Evolutionary conservation across 148 eudicot species (phyloP).

Genomic region (Euryodendron excelsum): DNA sequence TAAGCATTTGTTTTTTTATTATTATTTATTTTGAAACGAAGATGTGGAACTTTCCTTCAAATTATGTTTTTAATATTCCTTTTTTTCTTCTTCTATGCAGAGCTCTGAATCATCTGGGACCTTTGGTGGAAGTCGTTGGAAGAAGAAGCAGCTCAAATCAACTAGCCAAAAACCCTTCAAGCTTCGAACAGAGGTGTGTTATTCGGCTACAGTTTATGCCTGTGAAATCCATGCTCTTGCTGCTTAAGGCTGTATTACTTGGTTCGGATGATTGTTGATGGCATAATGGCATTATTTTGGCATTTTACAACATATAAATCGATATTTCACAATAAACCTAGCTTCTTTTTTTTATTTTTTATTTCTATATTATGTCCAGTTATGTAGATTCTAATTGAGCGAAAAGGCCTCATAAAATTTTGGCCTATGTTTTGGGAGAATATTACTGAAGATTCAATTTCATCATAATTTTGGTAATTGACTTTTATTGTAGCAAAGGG

Average conservation of each 20-base stretch:
- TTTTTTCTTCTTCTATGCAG: conserved; percentile 33
- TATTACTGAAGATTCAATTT: too few relatives aligned
- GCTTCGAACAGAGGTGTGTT: conserved; percentile 83
- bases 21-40: background rate
- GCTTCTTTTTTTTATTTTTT: too few relatives aligned
- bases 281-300: too few relatives aligned
- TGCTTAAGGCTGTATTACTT: background rate
- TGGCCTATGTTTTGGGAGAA: too few relatives aligned
- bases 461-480: background rate
- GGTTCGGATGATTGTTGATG: too few relatives aligned
- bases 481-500: conserved; percentile 62
- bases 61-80: background rate
- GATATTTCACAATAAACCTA: background rate
- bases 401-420: too few relatives aligned
- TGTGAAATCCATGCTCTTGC: background rate
- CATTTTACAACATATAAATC: background rate
- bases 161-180: conserved; percentile 72
- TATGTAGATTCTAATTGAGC: too few relatives aligned
- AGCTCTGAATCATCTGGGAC: conserved; percentile 63
- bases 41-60: background rate
- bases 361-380: too few relatives aligned
- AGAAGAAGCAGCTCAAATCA: conserved; percentile 51
- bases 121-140: conserved; percentile 60
- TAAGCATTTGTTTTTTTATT: conserved; percentile 31
- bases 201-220: background rate